Base-by-base conservation (phyloP, 1,284 basidiomycete genomes). In the Meira nashicola region DNA sequence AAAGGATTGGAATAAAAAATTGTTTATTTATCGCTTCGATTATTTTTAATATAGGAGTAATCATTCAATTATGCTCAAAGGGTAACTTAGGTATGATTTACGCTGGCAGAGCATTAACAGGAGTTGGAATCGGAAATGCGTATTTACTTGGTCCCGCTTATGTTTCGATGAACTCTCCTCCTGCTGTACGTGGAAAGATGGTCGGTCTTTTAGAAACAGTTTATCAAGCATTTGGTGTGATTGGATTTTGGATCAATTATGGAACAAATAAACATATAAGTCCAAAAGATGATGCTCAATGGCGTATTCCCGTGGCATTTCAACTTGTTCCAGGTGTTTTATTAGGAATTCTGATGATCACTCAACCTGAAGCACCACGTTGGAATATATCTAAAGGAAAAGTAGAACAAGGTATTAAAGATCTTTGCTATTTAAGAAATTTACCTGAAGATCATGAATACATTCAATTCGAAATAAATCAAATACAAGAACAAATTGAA, bases 321-420 rank as follows among this genome's bases (percentile, higher is more conserved):
- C 83, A 84, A 65, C 78, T 84, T 40, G 80, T 84, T 39, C 83
- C 83, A 1, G 83, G 81, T 11, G 82, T 81, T 11, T 56, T 78
- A 47, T 68, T 73, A 46, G 47, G 71, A 9, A 59, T 73, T 41
- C 81, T 80, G 15, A 61, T 63, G 17, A 57, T 82, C 37, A 82
- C 83, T 67, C 69, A 84, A 62, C 82, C 82, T 10, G 86, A 86
- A 63, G 84, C 84, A 1, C 85, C 85, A 1, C 82, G 86, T 6
- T 87, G 84, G 84, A 79, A 86, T 25, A 82, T 85, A 33, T 82
- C 83, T 66, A 81, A 82, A 61, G 81, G 81, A n/a, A 48, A 67
- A 1, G 51, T 66, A n/a, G 73, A 71, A 2, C 63, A 78, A 12
- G 78, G 78, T 0, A 51, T 64, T 28, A 1, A 64, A 28, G 65